Evolutionary conservation across 1,139 yeast species (phyloP).

Genomic region (Hansenula lynferdii): DNA sequence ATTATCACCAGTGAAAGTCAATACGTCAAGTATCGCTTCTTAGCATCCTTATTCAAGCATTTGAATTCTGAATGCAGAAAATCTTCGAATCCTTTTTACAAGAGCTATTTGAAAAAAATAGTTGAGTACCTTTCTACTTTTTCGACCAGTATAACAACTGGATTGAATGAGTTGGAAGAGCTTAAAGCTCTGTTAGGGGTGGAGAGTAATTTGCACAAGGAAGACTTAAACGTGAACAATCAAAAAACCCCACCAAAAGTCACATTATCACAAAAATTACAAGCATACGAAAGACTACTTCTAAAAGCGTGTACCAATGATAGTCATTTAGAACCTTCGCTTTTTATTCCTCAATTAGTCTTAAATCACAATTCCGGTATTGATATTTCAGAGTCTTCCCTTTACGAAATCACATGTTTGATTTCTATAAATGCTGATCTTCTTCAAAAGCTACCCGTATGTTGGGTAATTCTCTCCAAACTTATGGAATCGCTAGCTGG

Average conservation of each 20-base stretch:
- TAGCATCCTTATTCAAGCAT: constrained; percentile 12
- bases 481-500: constrained; percentile 6
- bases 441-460: constrained; percentile 6
- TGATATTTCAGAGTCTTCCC: constrained; percentile 12
- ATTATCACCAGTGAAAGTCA: constrained; percentile 10
- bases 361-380: too few species aligned
- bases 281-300: neutral
- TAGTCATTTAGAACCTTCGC: neutral
- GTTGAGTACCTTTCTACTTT: constrained; percentile 10
- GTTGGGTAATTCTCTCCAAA: constrained; percentile 14
- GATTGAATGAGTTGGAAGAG: neutral
- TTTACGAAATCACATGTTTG: constrained; percentile 15
- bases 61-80: constrained; percentile 13
- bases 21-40: constrained; percentile 6
- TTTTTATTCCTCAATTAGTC: too few species aligned
- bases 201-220: too few species aligned
- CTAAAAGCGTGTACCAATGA: neutral
- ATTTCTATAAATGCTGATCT: constrained; percentile 15
- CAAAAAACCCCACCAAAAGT: too few species aligned
- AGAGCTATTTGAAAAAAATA: constrained; percentile 7
- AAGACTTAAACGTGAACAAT: too few species aligned
- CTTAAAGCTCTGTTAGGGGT: neutral
- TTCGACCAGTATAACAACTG: neutral
- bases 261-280: neutral
- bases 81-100: neutral